These are phyloP conservation scores for Cicer cuneatum DNA, from an alignment of 306 rosid genomes.

Conservation along the genomic window DNA sequence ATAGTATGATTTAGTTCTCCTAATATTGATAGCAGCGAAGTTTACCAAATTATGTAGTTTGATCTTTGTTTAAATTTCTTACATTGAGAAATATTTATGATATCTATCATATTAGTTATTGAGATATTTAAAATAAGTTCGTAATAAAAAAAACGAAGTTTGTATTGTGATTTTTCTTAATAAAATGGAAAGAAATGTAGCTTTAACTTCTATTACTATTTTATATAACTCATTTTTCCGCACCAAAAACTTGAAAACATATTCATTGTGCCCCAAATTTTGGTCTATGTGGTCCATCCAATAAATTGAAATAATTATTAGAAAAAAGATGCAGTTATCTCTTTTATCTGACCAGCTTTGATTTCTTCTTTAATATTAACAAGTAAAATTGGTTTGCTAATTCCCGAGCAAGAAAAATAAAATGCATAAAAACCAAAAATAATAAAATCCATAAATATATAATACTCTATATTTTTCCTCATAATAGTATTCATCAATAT, in stretches of 20 bases:
- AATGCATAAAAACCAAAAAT: neutral
- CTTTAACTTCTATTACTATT: neutral
- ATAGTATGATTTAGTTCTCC: no score
- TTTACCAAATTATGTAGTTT: no score
- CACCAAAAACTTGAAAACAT: neutral
- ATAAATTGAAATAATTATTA: neutral
- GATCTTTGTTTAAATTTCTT: no score
- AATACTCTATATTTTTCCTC: neutral
- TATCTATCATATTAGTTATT: no score
- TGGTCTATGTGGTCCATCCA: slow-evolving; percentile 1
- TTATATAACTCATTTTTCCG: neutral
- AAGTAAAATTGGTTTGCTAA: slow-evolving; percentile 5
- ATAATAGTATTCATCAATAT: neutral
- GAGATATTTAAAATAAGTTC: no score
- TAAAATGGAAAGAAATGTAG: no score
- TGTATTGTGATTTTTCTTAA: no score
- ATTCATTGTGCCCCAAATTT: neutral
- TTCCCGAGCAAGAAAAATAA: slow-evolving; percentile 10
- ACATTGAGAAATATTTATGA: no score
- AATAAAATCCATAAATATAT: neutral
- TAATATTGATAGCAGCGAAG: no score
- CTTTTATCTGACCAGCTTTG: neutral
- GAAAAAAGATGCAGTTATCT: neutral
- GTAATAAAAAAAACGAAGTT: no score
- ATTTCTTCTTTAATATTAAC: slow-evolving; percentile 9